These are phyloP conservation scores for Boeremia exigua DNA, from an alignment of 2,329 filamentous ascomycete species.

Conservation along the genomic window DNA sequence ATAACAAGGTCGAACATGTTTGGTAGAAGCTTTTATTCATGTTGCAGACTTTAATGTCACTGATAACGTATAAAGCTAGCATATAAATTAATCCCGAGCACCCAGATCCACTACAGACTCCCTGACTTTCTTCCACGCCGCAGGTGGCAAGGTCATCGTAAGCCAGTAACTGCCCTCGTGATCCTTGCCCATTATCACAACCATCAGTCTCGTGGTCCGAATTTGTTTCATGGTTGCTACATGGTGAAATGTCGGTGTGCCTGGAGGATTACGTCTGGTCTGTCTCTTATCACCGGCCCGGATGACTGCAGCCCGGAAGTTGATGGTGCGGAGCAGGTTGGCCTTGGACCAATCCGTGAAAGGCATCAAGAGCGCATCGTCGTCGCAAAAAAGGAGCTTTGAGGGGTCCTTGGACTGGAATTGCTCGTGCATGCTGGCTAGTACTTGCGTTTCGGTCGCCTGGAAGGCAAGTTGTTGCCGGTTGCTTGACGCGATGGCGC, in stretches of 20 bases:
- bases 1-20: no score
- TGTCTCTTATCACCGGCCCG: neutral
- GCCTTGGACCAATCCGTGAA: neutral
- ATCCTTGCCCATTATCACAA: neutral
- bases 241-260: neutral
- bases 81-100: no score
- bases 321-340: neutral
- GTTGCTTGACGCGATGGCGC: neutral
- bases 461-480: neutral
- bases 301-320: neutral
- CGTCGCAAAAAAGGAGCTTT: neutral
- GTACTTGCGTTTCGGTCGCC: neutral
- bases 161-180: neutral
- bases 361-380: neutral
- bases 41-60: no score
- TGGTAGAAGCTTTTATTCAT: no score
- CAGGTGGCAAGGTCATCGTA: no score
- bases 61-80: no score
- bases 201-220: neutral
- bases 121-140: neutral
- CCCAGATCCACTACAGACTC: neutral
- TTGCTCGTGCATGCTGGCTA: neutral
- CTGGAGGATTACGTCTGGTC: neutral
- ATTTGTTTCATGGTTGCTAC: neutral
- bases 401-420: neutral